Conservation (phyloP, 257 asterid genomes). For the Prunella vulgaris region DNA sequence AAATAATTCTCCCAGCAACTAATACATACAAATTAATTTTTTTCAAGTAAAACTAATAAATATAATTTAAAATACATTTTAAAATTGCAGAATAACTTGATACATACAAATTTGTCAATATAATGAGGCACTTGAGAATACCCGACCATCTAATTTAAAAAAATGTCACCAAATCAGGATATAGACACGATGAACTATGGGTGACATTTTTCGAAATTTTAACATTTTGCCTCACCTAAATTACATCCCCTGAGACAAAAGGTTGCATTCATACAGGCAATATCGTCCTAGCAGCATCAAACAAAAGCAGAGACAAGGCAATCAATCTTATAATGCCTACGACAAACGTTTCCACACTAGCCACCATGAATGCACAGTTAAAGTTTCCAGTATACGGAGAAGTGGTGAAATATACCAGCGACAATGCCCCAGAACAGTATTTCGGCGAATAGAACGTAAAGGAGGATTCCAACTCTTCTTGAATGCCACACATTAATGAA, state of each 20-base stretch:
- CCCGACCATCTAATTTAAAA: not conserved
- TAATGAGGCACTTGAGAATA: not conserved
- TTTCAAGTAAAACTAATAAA: no score
- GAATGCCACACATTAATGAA: constrained; percentile 66
- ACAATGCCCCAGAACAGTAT: constrained; percentile 63
- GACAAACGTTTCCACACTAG: not conserved
- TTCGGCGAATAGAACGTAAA: constrained; percentile 69
- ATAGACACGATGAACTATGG: not conserved
- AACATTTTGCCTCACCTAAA: not conserved
- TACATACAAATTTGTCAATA: not conserved
- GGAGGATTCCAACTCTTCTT: constrained; percentile 55
- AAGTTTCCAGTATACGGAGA: constrained; percentile 72
- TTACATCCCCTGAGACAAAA: not conserved
- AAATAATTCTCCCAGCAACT: no score
- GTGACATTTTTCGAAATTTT: not conserved
- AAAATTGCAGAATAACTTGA: no score
- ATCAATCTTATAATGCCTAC: not conserved
- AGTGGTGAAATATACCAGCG: constrained; percentile 49
- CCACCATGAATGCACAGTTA: not conserved
- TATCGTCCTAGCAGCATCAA: not conserved
- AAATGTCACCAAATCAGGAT: not conserved
- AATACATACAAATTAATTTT: no score
- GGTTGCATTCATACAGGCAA: not conserved
- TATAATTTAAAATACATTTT: no score
- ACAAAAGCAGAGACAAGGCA: not conserved